Conservation (phyloP, 2,329 filamentous ascomycete species). For the Cladosporium halotolerans region DNA sequence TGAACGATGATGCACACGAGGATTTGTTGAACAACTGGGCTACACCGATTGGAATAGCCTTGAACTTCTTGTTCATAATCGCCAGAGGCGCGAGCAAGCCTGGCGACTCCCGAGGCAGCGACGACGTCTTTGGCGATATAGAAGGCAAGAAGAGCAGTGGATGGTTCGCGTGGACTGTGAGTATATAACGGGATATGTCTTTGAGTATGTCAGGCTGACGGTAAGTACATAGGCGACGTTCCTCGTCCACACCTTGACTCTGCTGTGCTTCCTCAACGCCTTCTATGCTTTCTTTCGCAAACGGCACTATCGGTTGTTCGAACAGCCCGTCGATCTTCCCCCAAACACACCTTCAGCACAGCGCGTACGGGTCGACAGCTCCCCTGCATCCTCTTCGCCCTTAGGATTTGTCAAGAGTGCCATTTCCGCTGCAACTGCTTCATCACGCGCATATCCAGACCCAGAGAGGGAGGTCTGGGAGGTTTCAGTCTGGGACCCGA, state of each 20-base stretch:
- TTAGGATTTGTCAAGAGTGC: conserved; percentile 66
- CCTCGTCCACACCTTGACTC: conserved; percentile 62
- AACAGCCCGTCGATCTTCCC: conserved; percentile 69
- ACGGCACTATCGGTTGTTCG: conserved; percentile 86
- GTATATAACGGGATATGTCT: conserved; percentile 21
- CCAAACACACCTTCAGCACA: conserved; percentile 79
- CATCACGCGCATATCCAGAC: conserved; percentile 77
- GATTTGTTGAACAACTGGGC: conserved; percentile 67
- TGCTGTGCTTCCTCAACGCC: conserved; percentile 67
- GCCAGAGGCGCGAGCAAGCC: conserved; percentile 58
- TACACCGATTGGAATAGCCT: conserved; percentile 63
- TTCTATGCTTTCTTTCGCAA: conserved; percentile 75
- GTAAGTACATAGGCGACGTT: conserved; percentile 41
- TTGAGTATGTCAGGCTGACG: not conserved
- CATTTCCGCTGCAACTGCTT: conserved; percentile 62
- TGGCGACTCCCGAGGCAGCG: conserved; percentile 36
- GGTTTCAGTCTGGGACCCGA: conserved; percentile 85
- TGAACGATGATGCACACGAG: conserved; percentile 88
- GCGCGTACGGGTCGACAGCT: conserved; percentile 81
- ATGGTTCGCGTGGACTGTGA: conserved; percentile 62
- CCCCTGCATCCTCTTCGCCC: conserved; percentile 70
- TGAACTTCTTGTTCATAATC: conserved; percentile 77
- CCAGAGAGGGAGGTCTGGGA: conserved; percentile 88
- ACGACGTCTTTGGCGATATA: conserved; percentile 81
- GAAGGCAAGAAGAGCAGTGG: conserved; percentile 40